A percentile compares a stretch with the other conserved stretches of the same genome.
phyloP scores from a whole-genome alignment of 768 basidiomycete genomes.

The Russula olivacea region DNA sequence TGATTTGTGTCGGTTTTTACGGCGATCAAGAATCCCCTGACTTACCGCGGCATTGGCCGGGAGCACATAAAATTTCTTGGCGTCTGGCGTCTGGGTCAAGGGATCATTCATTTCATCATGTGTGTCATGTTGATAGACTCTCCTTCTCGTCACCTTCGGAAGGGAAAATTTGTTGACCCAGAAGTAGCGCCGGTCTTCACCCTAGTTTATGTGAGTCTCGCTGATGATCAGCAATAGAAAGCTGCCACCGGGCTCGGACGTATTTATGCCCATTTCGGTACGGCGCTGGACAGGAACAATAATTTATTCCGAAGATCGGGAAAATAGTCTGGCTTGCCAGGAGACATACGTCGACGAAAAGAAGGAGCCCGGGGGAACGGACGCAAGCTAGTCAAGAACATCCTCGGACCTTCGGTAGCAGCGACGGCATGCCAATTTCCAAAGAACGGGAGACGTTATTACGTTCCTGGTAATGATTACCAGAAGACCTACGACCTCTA shows the following conservation, averaged over 20 bases:
- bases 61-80: neutral
- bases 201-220: neutral
- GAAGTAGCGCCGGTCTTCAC: neutral
- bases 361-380: neutral
- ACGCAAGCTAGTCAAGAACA: neutral
- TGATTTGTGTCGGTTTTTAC: constrained; percentile 21
- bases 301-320: constrained; percentile 2
- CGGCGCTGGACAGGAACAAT: neutral
- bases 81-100: constrained; percentile 7
- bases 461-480: constrained; percentile 6
- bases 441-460: neutral
- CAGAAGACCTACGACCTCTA: neutral
- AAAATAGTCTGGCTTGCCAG: neutral
- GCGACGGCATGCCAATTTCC: neutral
- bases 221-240: constrained; percentile 13
- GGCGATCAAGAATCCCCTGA: constrained; percentile 21
- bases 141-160: neutral
- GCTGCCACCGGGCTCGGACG: neutral
- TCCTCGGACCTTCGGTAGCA: neutral
- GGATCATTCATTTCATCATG: neutral
- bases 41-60: constrained; percentile 15
- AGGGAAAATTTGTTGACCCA: neutral
- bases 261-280: constrained; percentile 1
- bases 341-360: neutral
- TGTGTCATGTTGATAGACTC: neutral